Evolutionary conservation across 306 rosid genomes (phyloP), one percentile per base, ranked within the genome.

Genomic region (Oemleria cerasiformis): DNA sequence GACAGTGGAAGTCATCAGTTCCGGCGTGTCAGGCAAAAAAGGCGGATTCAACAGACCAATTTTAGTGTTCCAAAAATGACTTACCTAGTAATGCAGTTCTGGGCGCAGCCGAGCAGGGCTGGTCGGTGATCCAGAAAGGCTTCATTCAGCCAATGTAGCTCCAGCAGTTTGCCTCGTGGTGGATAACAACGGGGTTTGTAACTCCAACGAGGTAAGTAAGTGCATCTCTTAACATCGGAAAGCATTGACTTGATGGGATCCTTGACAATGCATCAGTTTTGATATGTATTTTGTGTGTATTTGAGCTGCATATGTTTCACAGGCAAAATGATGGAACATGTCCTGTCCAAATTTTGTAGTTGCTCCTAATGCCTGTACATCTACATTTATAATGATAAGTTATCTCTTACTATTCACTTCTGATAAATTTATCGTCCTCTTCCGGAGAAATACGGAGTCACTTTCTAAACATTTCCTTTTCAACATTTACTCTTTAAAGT

Each of bases 21-120:
- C 89, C 45, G 80, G 82, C 49, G 75, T 88, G 81, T 69, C 86
- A 3, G 81, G 80, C 68, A 76, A 84, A 85, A 92, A 79, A 71
- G 60, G 84, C n/a, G 98, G 98, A 79, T 92, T 92, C 86, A 80
- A 92, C 70, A 83, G 98, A 62, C 95, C 96, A 15, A 90, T 92
- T 79, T 72, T 90, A 78, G 90, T 86, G 77, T 92, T 90, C 77
- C 79, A 74, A 41, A 92, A 90, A 83, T 86, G 84, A 85, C 17
- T 7, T 30, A 40, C 70, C 73, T 11, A 25, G 57, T 70, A 70
- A 49, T 70, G 38, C 63, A 23, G 61, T 50, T 63, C 48, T 48
- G 34, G 15, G 9, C 40, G 49, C 12, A 23, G 71, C 36, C 36
- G 36, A 30, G 36, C 36, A 30, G 36, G 36, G 36, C 36, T 30